Conservation (phyloP, 345 rosid species). For the Cochlearia excelsa region DNA sequence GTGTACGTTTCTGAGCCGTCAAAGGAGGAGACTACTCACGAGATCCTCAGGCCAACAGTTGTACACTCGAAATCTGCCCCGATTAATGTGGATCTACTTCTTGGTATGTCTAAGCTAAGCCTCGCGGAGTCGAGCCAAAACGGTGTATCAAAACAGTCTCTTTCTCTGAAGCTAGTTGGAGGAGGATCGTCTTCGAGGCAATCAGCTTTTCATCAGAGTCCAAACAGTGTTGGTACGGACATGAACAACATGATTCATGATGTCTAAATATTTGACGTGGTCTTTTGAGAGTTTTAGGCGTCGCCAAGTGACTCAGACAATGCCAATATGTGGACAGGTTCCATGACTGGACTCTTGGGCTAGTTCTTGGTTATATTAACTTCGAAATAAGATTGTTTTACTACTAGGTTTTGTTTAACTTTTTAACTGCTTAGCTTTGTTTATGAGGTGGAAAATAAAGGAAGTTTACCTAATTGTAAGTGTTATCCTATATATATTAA, state of each 20-base stretch:
- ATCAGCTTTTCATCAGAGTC: conserved; percentile 88
- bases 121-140: conserved; percentile 54
- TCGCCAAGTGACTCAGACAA: conserved; percentile 18
- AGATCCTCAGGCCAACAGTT: conserved; percentile 78
- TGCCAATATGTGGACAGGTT: conserved; percentile 17
- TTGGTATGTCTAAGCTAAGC: conserved; percentile 79
- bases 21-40: conserved; percentile 41
- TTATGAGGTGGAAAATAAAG: no score
- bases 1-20: conserved; percentile 37
- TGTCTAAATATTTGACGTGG: conserved; percentile 25
- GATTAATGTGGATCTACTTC: conserved; percentile 72
- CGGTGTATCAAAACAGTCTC: conserved; percentile 42
- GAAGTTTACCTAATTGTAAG: no score
- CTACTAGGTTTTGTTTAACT: no score
- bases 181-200: conserved; percentile 59
- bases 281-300: conserved; percentile 9
- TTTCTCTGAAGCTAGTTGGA: conserved; percentile 53
- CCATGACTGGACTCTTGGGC: no score
- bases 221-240: conserved; percentile 47
- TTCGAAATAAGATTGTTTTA: no score
- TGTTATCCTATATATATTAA: no score
- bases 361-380: no score
- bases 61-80: conserved; percentile 64
- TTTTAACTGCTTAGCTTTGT: no score
- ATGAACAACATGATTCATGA: conserved; percentile 61